phyloP scores from a whole-genome alignment of 441 rosid species.

The Daphne laureola region DNA sequence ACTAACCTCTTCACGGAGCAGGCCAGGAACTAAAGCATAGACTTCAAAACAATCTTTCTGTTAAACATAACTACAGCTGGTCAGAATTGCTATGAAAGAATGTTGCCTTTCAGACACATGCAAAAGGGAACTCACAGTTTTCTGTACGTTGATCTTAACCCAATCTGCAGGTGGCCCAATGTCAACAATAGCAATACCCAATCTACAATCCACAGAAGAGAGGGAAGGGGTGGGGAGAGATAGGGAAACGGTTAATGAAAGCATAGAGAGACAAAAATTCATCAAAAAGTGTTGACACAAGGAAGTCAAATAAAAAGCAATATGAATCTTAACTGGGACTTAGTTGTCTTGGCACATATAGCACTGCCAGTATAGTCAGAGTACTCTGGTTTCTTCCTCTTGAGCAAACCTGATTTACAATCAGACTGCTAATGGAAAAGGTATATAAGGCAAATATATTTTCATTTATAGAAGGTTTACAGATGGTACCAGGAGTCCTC shows the following conservation, averaged over 20 bases:
- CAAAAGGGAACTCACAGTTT: constrained; percentile 30
- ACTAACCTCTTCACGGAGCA: constrained; percentile 53
- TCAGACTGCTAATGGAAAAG: constrained; percentile 7
- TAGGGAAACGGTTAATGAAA: constrained; percentile 1
- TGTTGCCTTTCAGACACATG: constrained; percentile 7
- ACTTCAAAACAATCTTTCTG: constrained; percentile 66
- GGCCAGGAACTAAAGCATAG: constrained; percentile 63
- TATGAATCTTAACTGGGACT: constrained; percentile 39
- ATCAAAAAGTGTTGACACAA: not conserved
- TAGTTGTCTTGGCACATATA: constrained; percentile 30
- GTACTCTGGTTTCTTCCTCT: constrained; percentile 47
- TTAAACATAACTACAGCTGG: not conserved
- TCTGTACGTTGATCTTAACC: constrained; percentile 66
- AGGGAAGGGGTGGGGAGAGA: too few relatives aligned
- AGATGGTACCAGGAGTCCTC: constrained; percentile 42
- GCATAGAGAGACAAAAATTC: not conserved
- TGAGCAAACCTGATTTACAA: constrained; percentile 34
- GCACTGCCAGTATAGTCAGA: constrained; percentile 38
- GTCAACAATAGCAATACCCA: constrained; percentile 50
- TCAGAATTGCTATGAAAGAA: constrained; percentile 6
- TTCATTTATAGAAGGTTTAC: constrained; percentile 10
- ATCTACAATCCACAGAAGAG: constrained; percentile 18
- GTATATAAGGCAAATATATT: constrained; percentile 9
- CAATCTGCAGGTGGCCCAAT: constrained; percentile 62
- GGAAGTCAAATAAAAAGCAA: not conserved